Conservation (phyloP, 2,329 filamentous ascomycete genomes). For the Phaeomoniella chlamydospora region DNA sequence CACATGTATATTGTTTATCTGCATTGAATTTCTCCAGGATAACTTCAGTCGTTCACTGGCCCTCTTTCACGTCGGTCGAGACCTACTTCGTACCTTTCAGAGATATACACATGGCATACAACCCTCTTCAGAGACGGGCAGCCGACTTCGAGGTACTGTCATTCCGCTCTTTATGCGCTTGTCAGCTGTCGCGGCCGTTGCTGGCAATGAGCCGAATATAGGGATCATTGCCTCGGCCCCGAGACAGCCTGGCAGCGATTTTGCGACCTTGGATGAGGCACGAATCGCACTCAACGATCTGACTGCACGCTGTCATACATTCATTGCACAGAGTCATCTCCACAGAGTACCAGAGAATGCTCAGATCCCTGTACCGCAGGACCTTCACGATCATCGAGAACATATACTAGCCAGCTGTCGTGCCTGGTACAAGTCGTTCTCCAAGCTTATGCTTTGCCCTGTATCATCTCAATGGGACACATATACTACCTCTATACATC, state of each 20-base stretch:
- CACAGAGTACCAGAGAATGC: constrained; percentile 3
- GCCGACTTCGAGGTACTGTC: constrained; percentile 5
- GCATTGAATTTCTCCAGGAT: constrained; percentile 14
- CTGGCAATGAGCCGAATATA: constrained; percentile 4
- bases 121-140: neutral
- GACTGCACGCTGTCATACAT: constrained; percentile 5
- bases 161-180: constrained; percentile 3
- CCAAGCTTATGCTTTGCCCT: constrained; percentile 2
- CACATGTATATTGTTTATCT: constrained; percentile 8
- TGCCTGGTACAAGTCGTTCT: neutral
- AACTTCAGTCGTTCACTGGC: constrained; percentile 17
- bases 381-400: constrained; percentile 3
- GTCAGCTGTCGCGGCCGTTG: neutral
- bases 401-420: neutral
- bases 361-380: constrained; percentile 2
- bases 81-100: constrained; percentile 5
- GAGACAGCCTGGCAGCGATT: neutral
- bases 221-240: neutral
- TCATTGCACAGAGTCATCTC: constrained; percentile 4
- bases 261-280: constrained; percentile 4
- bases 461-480: constrained; percentile 2
- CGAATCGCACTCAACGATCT: constrained; percentile 4
- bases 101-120: neutral
- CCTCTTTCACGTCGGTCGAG: constrained; percentile 6
- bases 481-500: constrained; percentile 4